Evolutionary conservation across 2,329 filamentous ascomycete species (phyloP).

Genomic region (Aspergillus fumigatus): DNA sequence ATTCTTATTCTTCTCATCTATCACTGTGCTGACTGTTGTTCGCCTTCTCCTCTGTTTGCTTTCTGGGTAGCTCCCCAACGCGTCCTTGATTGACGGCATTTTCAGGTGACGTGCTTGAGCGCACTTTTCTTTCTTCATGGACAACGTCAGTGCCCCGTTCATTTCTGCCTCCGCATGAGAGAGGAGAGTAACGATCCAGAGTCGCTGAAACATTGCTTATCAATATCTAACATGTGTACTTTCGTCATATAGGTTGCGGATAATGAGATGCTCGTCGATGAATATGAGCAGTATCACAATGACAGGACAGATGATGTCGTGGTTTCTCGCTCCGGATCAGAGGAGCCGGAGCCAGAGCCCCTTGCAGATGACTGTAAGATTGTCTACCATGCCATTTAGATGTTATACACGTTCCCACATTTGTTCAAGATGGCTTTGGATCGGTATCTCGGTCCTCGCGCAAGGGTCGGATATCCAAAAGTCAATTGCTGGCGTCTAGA

Average conservation of each 20-base stretch:
- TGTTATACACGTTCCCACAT: not conserved
- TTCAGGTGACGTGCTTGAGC: slow-evolving; percentile 27
- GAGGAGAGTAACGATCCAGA: not conserved
- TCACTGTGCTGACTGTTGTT: slow-evolving; percentile 4
- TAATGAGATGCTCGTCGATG: slow-evolving; percentile 60
- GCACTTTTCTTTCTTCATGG: slow-evolving; percentile 38
- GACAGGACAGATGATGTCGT: slow-evolving; percentile 60
- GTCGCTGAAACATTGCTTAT: slow-evolving; percentile 3
- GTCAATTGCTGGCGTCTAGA: not conserved
- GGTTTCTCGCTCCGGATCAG: slow-evolving; percentile 57
- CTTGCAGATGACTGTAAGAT: slow-evolving; percentile 55
- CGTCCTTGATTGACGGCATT: slow-evolving; percentile 19
- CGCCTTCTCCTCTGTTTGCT: slow-evolving; percentile 2
- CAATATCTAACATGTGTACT: slow-evolving; percentile 25
- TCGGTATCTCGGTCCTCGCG: slow-evolving; percentile 3
- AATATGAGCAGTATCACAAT: slow-evolving; percentile 54
- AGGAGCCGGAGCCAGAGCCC: slow-evolving; percentile 53
- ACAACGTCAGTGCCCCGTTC: slow-evolving; percentile 37
- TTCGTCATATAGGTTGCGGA: slow-evolving; percentile 46
- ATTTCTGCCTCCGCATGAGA: not conserved
- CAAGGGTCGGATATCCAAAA: slow-evolving; percentile 5
- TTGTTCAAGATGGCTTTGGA: slow-evolving; percentile 1
- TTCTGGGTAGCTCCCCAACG: not conserved
- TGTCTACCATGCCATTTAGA: slow-evolving; percentile 8
- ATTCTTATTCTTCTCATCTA: slow-evolving; percentile 2